Evolutionary conservation across 345 rosid genomes (phyloP).

Genomic region (Ceriops zippeliana): DNA sequence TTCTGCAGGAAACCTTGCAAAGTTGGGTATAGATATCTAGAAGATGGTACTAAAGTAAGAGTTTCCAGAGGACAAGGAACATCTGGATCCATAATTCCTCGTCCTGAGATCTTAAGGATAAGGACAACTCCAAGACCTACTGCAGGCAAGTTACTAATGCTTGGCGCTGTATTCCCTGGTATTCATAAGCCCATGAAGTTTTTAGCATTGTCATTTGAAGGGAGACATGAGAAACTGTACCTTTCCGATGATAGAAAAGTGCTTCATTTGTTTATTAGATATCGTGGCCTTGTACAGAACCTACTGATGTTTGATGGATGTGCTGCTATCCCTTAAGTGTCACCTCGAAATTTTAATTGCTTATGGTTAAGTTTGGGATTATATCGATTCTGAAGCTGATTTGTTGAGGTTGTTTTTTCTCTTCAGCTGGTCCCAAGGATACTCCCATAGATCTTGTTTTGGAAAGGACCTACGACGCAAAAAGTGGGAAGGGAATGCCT

Average conservation of each 20-base stretch:
- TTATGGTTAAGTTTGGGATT: neutral
- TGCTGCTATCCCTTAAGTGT: neutral
- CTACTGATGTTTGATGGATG: neutral
- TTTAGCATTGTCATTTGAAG: neutral
- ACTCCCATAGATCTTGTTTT: slow-evolving; percentile 71
- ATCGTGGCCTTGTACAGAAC: neutral
- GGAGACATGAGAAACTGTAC: neutral
- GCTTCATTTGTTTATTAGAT: neutral
- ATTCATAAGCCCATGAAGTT: neutral
- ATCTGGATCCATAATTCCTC: slow-evolving; percentile 86
- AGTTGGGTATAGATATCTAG: slow-evolving; percentile 74
- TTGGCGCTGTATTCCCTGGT: neutral
- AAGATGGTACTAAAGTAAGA: slow-evolving; percentile 97
- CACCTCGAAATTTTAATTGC: neutral
- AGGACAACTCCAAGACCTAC: slow-evolving; percentile 88
- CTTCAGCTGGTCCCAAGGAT: slow-evolving; percentile 88
- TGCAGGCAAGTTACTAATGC: slow-evolving; percentile 43
- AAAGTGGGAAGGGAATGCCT: slow-evolving; percentile 94
- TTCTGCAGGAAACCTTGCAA: slow-evolving; percentile 73
- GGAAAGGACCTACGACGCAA: slow-evolving; percentile 81
- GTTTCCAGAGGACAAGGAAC: slow-evolving; percentile 83
- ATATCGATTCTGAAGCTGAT: neutral
- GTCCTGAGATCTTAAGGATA: slow-evolving; percentile 88
- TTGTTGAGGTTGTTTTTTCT: neutral
- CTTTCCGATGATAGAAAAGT: neutral